Evolutionary conservation across 2,329 filamentous ascomycete genomes (phyloP).

Genomic region (Coniochaeta ligniaria): DNA sequence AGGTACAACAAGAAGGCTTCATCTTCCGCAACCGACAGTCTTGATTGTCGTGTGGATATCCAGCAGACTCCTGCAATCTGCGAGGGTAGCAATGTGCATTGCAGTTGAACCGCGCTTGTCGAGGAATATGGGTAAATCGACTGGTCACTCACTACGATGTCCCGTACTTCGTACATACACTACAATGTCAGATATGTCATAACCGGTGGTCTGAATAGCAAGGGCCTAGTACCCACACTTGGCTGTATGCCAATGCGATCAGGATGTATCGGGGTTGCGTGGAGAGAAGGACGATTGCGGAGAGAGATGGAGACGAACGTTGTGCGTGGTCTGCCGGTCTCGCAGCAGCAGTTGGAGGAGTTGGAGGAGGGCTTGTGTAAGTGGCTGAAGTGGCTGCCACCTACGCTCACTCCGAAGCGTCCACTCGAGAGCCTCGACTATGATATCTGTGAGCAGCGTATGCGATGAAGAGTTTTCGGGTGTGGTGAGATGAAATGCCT

Average conservation of each 20-base stretch:
- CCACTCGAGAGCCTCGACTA: neutral
- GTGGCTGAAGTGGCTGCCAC: neutral
- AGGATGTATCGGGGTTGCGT: neutral
- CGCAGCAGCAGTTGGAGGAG: too few species aligned
- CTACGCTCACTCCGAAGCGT: conserved; percentile 1
- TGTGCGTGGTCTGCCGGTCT: neutral
- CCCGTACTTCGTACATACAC: neutral
- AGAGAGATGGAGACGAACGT: neutral
- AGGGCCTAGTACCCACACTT: neutral
- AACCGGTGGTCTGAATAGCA: neutral
- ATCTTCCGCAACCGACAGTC: neutral
- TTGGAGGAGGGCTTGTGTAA: too few species aligned
- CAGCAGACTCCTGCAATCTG: neutral
- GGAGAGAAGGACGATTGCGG: neutral
- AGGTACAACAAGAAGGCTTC: neutral
- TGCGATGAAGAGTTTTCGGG: neutral
- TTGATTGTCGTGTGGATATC: neutral
- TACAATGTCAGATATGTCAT: too few species aligned
- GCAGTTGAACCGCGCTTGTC: neutral
- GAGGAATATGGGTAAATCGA: neutral
- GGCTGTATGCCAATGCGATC: neutral
- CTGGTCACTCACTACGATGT: neutral
- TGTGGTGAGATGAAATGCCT: neutral
- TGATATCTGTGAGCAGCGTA: neutral
- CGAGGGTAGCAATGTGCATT: neutral